Evolutionary conservation across 179 eudicot species (phyloP).

Genomic region (Gypsophila paniculata): DNA sequence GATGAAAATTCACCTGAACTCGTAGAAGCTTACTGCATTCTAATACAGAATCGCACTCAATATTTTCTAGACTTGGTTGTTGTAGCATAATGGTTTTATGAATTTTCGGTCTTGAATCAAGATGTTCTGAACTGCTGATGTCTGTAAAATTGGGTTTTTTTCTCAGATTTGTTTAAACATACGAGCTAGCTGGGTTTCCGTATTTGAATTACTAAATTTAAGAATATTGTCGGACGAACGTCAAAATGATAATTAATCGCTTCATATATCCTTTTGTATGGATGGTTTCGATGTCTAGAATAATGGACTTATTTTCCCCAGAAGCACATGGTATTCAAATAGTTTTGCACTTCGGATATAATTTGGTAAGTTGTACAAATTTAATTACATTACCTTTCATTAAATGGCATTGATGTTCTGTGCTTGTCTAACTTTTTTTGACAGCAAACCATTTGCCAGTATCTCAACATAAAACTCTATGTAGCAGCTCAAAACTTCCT

Average conservation of each 20-base stretch:
- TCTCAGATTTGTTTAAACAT: neutral
- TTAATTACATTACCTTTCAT: neutral
- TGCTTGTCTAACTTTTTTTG: constrained; percentile 15
- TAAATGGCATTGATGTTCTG: neutral
- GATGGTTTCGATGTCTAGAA: neutral
- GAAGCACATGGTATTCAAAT: neutral
- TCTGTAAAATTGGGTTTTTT: neutral
- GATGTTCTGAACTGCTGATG: neutral
- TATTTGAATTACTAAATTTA: neutral
- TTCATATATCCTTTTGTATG: neutral
- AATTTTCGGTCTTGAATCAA: neutral
- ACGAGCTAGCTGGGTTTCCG: neutral
- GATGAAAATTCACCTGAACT: neutral
- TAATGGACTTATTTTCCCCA: neutral
- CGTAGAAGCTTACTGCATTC: neutral
- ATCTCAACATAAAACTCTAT: constrained; percentile 37
- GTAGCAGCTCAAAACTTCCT: constrained; percentile 77
- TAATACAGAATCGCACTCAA: neutral
- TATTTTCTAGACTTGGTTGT: neutral
- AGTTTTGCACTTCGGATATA: constrained; percentile 2
- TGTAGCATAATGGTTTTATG: neutral
- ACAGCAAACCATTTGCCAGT: constrained; percentile 33
- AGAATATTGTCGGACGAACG: neutral
- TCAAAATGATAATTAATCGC: neutral
- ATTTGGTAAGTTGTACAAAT: neutral